Base-by-base conservation (phyloP, 441 rosid genomes). In the Geranium incanum region DNA sequence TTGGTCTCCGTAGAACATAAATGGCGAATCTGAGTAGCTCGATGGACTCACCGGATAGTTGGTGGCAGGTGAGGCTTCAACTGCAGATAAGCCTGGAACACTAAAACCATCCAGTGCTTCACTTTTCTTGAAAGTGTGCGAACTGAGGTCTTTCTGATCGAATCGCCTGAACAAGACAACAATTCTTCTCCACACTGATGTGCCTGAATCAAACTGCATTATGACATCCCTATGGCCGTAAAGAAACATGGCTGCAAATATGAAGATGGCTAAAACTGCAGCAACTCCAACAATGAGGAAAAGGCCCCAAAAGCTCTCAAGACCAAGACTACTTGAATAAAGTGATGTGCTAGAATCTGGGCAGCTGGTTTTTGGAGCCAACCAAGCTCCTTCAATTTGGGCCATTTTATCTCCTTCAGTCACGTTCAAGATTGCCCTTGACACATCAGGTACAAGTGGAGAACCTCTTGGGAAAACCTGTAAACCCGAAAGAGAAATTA, bases 381-480 rank as follows among this genome's bases (percentile, higher is more conserved):
- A 76, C 86, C 87, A 87, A 23, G 81, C 70, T 0, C 67, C 48
- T 28, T 86, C 86, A 1, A 89, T 84, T 57, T 74, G 41, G 23
- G 38, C 76, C 65, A 84, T 85, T 70, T 75, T 71, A 0, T 81
- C 81, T 28, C 92, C 88, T 70, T 86, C 88, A 3, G 78, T 86
- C 45, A 90, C 77, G 3, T 79, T 79, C 11, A 93, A 74, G 36
- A 89, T 78, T 1, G 90, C 97, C 72, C 86, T 82, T 1, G 94
- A 90, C 8, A 93, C 52, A 71, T 89, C 87, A 1, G 84, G 69
- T 0, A 84, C 90, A 7, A 93, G 70, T 37, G 85, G 89, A 36
- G 97, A 92, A 6, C 87, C 82, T 21, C 33, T 78, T 0, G 92
- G 88, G 36, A 89, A 88, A 19, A 67, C 91, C 89, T 86, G 43